phyloP scores from a whole-genome alignment of 2,329 filamentous ascomycete genomes.

The Arthrobotrys sphaeroides region DNA sequence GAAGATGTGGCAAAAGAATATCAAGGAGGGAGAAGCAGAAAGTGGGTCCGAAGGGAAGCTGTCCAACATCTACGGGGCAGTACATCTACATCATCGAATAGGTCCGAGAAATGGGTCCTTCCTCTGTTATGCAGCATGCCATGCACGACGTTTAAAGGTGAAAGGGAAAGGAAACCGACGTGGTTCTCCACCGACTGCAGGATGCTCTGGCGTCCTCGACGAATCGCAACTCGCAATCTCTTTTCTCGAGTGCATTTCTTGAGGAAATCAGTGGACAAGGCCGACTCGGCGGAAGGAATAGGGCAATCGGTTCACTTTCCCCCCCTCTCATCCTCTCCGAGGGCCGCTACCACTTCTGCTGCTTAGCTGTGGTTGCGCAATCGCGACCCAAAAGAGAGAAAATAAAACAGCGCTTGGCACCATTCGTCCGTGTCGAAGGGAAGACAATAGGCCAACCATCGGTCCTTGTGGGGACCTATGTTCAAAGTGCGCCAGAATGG shows the following conservation, averaged over 20 bases:
- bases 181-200: slow-evolving; percentile 50
- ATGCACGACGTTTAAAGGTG: slow-evolving; percentile 33
- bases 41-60: slow-evolving; percentile 2
- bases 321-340: slow-evolving; percentile 8
- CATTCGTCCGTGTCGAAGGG: slow-evolving; percentile 32
- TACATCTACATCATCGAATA: slow-evolving; percentile 19
- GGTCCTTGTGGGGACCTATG: slow-evolving; percentile 14
- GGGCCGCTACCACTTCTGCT: background rate
- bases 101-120: slow-evolving; percentile 7
- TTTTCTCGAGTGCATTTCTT: background rate
- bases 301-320: slow-evolving; percentile 3
- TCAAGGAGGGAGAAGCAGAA: background rate
- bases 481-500: slow-evolving; percentile 44
- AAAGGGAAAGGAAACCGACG: slow-evolving; percentile 29
- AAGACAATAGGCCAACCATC: slow-evolving; percentile 12
- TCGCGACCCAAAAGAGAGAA: slow-evolving; percentile 40
- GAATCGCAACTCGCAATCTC: slow-evolving; percentile 3
- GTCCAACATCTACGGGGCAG: background rate
- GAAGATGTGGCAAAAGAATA: slow-evolving; percentile 52
- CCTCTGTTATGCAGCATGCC: slow-evolving; percentile 12
- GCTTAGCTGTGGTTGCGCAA: slow-evolving; percentile 51
- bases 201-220: slow-evolving; percentile 30
- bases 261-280: background rate
- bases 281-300: slow-evolving; percentile 50
- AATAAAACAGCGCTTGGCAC: slow-evolving; percentile 28